These are phyloP conservation scores for Phytomonas sp. DNA, from an alignment of 208 protist species.

Conservation along the genomic window DNA sequence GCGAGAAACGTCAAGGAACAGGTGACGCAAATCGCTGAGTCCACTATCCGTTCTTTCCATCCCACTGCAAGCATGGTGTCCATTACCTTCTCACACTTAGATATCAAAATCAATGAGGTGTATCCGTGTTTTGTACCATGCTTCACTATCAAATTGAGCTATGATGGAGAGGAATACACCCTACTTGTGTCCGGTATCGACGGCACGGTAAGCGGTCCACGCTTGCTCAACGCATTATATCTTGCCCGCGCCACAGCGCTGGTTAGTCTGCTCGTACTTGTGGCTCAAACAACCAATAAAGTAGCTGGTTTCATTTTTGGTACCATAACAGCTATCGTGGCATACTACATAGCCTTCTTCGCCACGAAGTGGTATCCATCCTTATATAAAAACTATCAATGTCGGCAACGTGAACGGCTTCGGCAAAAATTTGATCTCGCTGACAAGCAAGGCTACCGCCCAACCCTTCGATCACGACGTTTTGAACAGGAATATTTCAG, in stretches of 20 bases:
- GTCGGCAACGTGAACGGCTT: slow-evolving; percentile 29
- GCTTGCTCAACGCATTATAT: slow-evolving; percentile 70
- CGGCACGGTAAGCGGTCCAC: slow-evolving; percentile 63
- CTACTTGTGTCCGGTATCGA: slow-evolving; percentile 65
- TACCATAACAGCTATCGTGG: slow-evolving; percentile 21
- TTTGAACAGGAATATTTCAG: slow-evolving; percentile 60
- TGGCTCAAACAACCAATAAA: slow-evolving; percentile 36
- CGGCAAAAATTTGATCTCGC: slow-evolving; percentile 21
- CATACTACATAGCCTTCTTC: slow-evolving; percentile 76
- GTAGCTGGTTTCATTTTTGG: slow-evolving; percentile 46
- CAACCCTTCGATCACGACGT: slow-evolving; percentile 35
- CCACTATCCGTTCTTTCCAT: slow-evolving; percentile 53
- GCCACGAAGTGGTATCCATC: slow-evolving; percentile 40
- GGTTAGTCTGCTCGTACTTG: slow-evolving; percentile 10
- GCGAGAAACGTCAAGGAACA: slow-evolving; percentile 42
- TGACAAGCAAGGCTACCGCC: slow-evolving; percentile 46
- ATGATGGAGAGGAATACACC: slow-evolving; percentile 68
- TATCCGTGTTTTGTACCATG: slow-evolving; percentile 75
- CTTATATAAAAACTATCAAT: slow-evolving; percentile 42
- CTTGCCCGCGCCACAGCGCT: slow-evolving; percentile 39
- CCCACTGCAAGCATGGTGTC: slow-evolving; percentile 38
- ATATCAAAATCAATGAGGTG: slow-evolving; percentile 50
- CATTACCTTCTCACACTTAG: slow-evolving; percentile 45
- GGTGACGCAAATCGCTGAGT: slow-evolving; percentile 32
- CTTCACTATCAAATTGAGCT: slow-evolving; percentile 72